Conservation (phyloP, 306 rosid species). For the Prunus kanzakura region DNA sequence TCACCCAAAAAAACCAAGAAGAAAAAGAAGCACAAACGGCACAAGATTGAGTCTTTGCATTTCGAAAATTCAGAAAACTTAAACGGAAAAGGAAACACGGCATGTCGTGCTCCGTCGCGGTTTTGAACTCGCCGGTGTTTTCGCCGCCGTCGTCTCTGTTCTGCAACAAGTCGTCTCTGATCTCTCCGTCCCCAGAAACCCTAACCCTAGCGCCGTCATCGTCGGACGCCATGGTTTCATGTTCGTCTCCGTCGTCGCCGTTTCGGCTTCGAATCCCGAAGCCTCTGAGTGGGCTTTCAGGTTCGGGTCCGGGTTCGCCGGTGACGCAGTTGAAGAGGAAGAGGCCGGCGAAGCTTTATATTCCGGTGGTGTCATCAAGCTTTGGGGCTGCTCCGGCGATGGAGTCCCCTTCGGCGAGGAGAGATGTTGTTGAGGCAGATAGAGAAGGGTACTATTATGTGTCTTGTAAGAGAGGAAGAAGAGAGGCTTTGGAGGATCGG, state of each 20-base stretch:
- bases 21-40: neutral
- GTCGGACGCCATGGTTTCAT: conserved; percentile 53
- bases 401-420: conserved; percentile 41
- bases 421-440: conserved; percentile 60
- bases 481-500: conserved; percentile 91
- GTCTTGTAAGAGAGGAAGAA: conserved; percentile 84
- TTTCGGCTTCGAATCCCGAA: conserved; percentile 60
- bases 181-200: conserved; percentile 51
- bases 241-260: conserved; percentile 65
- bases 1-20: neutral
- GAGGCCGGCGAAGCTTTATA: conserved; percentile 70
- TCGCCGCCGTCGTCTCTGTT: conserved; percentile 67
- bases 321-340: conserved; percentile 76
- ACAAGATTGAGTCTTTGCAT: neutral
- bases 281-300: conserved; percentile 40
- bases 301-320: conserved; percentile 2
- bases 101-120: conserved; percentile 81
- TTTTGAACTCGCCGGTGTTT: conserved; percentile 75
- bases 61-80: no score
- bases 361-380: conserved; percentile 55
- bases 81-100: neutral
- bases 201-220: conserved; percentile 38
- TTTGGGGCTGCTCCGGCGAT: conserved; percentile 41
- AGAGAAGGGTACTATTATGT: conserved; percentile 64
- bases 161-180: conserved; percentile 46